These are phyloP conservation scores for Sporisorium iseilematis-ciliati DNA, from an alignment of 1,284 basidiomycete species.

Conservation along the genomic window DNA sequence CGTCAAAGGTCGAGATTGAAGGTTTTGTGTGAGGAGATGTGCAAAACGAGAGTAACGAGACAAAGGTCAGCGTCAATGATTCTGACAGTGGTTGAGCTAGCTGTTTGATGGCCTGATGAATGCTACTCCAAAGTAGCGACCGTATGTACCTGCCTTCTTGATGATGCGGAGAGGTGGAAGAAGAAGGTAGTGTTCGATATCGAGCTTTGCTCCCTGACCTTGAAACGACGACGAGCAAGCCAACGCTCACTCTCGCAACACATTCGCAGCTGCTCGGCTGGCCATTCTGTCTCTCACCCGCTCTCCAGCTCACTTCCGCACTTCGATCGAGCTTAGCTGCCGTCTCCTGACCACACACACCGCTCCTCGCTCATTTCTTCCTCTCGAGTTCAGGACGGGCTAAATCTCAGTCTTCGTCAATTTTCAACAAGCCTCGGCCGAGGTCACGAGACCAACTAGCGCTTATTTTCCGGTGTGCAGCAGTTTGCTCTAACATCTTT, in stretches of 20 bases:
- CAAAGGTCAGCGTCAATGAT: conserved; percentile 31
- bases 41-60: conserved; percentile 5
- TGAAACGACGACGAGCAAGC: conserved; percentile 14
- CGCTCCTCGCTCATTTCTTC: neutral
- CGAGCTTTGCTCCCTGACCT: conserved; percentile 25
- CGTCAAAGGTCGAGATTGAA: neutral
- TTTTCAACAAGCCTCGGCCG: conserved; percentile 12
- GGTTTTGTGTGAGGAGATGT: neutral
- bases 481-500: neutral
- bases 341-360: neutral
- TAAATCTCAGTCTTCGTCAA: neutral
- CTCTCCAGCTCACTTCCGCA: neutral
- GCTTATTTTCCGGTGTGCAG: neutral
- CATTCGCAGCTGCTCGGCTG: neutral
- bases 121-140: conserved; percentile 25
- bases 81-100: neutral
- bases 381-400: neutral
- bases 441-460: conserved; percentile 20
- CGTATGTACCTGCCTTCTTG: conserved; percentile 54
- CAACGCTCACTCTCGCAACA: conserved; percentile 4
- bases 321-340: neutral
- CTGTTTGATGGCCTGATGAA: conserved; percentile 1
- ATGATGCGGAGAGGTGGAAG: conserved; percentile 56
- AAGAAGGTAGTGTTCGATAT: conserved; percentile 29
- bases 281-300: neutral